Evolutionary conservation across 2,329 filamentous ascomycete species (phyloP).

Genomic region (Penicillium sp.): DNA sequence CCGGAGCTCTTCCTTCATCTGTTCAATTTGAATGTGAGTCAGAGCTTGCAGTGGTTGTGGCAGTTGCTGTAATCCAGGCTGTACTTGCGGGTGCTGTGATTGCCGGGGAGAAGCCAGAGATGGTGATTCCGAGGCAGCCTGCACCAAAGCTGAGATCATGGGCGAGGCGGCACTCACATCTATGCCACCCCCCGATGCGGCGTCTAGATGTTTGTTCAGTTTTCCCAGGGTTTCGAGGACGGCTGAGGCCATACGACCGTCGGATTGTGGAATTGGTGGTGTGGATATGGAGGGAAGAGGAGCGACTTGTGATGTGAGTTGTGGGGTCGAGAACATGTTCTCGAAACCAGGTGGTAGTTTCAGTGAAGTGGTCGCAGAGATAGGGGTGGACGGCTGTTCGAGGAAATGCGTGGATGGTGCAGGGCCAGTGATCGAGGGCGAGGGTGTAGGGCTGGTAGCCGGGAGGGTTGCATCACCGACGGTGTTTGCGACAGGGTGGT

Average conservation of each 20-base stretch:
- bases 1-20: constrained; percentile 34
- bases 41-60: not conserved
- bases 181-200: constrained; percentile 13
- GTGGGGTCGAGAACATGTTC: constrained; percentile 36
- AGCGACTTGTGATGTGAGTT: constrained; percentile 3
- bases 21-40: constrained; percentile 15
- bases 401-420: constrained; percentile 2
- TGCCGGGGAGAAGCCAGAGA: not conserved
- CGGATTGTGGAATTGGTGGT: constrained; percentile 14
- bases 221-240: constrained; percentile 38
- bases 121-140: constrained; percentile 11
- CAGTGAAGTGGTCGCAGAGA: constrained; percentile 3
- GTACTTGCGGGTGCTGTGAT: not conserved
- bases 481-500: constrained; percentile 8
- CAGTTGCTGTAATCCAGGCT: not conserved
- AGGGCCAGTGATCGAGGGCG: constrained; percentile 5
- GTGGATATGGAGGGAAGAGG: constrained; percentile 3
- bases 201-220: constrained; percentile 38
- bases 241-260: constrained; percentile 31
- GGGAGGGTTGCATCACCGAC: constrained; percentile 6
- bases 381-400: constrained; percentile 6
- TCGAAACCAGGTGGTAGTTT: constrained; percentile 40
- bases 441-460: not conserved
- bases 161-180: constrained; percentile 18
- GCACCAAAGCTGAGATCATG: constrained; percentile 25